Base-by-base conservation (phyloP, 2,329 filamentous ascomycete genomes). In the Fusarium albosuccineum region DNA sequence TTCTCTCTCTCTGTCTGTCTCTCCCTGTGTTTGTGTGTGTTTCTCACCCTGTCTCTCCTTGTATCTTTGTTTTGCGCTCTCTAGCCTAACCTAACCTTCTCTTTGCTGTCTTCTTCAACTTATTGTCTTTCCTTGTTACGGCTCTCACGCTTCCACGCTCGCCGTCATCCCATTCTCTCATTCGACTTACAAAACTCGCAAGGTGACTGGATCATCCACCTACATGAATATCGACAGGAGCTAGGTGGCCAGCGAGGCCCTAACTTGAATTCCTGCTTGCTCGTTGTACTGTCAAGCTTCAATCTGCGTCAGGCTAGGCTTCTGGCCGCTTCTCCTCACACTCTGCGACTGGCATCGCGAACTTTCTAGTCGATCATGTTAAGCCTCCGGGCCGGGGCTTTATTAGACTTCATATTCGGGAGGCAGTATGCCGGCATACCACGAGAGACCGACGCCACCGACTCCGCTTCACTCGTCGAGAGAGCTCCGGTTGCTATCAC, bases 341-440 rank as follows among this genome's bases (percentile, higher is more conserved):
- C 52, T 63, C 56, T 60, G 71, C 71, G 71, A 69, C 71, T 72
- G 71, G 71, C 55, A 65, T 84, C 82, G 82, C 82, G 73, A 73
- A 65, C 57, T 70, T 67, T 59, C 49, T 62, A 42, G 46, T 66
- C 57, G 45, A 69, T 58, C 54, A 75, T 75, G 72, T 74, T 78
- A 57, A 79, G 75, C 73, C 80, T 85, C 74, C 80, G 79, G 66
- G 74, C 76, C 72, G 82, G 83, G 73, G 81, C 82, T 62, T 82
- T 83, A 62, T 80, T 85, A 60, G 87, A 84, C 56, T 82, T 76
- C 49, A 78, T 86, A 56, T 75, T 81, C 59, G 84, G 83, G 52
- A 83, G 80, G 74, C 81, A 81, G 75, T 87, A 86, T 78, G 87
- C 86, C 70, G 85, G 82, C 62, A 78, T 87, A 66, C 85, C 84